Evolutionary conservation across 2,329 filamentous ascomycete species (phyloP).

Genomic region (Fusarium fracticaudum): DNA sequence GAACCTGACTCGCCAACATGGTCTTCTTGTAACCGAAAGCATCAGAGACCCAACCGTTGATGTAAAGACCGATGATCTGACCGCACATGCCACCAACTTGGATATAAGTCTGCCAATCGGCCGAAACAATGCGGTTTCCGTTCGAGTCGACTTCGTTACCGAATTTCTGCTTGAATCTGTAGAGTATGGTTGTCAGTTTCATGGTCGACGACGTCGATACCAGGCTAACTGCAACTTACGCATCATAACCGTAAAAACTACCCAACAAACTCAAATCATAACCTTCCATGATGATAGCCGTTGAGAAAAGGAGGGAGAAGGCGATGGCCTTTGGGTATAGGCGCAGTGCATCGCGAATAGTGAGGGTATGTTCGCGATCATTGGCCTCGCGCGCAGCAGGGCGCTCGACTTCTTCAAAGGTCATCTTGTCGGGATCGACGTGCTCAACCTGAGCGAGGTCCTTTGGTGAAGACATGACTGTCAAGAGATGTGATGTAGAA

Average conservation of each 20-base stretch:
- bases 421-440: constrained; percentile 9
- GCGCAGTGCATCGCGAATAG: constrained; percentile 48
- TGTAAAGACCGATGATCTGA: constrained; percentile 17
- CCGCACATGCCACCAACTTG: constrained; percentile 24
- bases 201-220: background rate
- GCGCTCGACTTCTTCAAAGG: constrained; percentile 5
- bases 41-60: constrained; percentile 21
- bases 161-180: constrained; percentile 19
- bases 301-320: constrained; percentile 51
- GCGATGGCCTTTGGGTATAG: constrained; percentile 50
- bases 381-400: constrained; percentile 14
- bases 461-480: constrained; percentile 10
- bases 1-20: constrained; percentile 51
- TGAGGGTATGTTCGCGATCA: constrained; percentile 45
- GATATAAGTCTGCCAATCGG: constrained; percentile 22
- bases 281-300: constrained; percentile 52
- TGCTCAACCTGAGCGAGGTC: constrained; percentile 18
- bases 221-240: constrained; percentile 46
- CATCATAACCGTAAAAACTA: constrained; percentile 40
- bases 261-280: constrained; percentile 43
- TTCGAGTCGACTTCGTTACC: constrained; percentile 15
- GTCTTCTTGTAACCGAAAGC: constrained; percentile 20
- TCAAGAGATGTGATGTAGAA: background rate
- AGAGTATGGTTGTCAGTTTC: constrained; percentile 33
- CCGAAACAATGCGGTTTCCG: constrained; percentile 6